Evolutionary conservation across 768 basidiomycete species (phyloP).

Genomic region (Agaricus sinodeliciosus): DNA sequence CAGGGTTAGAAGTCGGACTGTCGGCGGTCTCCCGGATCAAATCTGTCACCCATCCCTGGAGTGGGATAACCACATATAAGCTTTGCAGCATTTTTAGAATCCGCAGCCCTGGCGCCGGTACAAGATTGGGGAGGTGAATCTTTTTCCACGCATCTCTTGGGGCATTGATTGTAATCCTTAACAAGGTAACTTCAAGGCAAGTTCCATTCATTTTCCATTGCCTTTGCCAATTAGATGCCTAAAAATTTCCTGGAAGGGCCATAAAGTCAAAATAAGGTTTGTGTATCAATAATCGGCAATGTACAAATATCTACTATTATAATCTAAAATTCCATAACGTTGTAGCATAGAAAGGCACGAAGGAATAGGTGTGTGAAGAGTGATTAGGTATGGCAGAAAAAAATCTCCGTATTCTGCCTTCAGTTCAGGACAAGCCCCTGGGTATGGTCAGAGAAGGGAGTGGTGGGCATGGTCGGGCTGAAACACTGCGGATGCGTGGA

Average conservation of each 20-base stretch:
- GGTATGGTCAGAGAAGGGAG: slow-evolving; percentile 31
- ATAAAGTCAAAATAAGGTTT: background rate
- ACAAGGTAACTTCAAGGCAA: background rate
- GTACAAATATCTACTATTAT: background rate
- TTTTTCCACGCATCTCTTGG: background rate
- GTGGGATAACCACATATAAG: background rate
- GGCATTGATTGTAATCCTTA: background rate
- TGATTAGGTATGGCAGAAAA: background rate
- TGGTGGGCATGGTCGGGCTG: slow-evolving; percentile 36
- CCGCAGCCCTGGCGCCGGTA: slow-evolving; percentile 4
- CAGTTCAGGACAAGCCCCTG: slow-evolving; percentile 1
- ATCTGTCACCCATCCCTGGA: slow-evolving; percentile 3
- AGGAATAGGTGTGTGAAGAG: background rate
- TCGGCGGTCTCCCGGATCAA: background rate
- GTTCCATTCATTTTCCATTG: background rate
- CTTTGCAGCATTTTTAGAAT: background rate
- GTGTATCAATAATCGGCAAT: background rate
- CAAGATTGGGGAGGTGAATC: background rate
- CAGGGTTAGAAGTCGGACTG: background rate
- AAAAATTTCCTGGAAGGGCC: background rate
- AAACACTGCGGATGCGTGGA: slow-evolving; percentile 24
- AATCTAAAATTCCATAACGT: background rate
- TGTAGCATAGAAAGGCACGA: background rate
- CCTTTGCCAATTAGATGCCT: too few species aligned
- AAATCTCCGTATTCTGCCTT: background rate